Conservation (phyloP, 2,329 filamentous ascomycete species). For the Ophiocordyceps polyrhachis-furcata region DNA sequence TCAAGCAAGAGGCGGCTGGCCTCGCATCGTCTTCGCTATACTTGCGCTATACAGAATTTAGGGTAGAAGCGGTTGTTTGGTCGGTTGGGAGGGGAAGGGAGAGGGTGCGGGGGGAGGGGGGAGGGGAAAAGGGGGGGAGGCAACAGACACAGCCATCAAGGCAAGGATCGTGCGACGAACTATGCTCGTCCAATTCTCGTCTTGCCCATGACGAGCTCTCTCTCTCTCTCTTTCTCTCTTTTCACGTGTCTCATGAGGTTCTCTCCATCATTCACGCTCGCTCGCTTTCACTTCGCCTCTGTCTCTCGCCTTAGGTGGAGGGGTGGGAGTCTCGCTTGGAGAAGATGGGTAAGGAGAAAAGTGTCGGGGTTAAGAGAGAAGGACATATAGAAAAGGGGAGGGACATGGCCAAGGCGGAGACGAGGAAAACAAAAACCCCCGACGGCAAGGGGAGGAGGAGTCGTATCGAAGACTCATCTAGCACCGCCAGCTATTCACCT, state of each 20-base stretch:
- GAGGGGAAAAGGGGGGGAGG: too few species aligned
- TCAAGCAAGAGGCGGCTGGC: neutral
- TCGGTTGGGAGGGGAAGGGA: neutral
- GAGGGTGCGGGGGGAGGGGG: too few species aligned
- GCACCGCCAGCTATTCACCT: slow-evolving; percentile 1
- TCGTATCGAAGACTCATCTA: neutral
- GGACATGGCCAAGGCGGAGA: neutral
- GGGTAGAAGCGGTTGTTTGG: neutral
- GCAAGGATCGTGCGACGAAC: neutral
- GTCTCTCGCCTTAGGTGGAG: neutral
- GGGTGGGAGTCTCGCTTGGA: neutral
- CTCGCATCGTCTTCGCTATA: neutral
- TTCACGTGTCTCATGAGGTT: neutral
- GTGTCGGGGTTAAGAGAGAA: neutral
- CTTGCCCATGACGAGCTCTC: neutral
- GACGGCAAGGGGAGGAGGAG: neutral
- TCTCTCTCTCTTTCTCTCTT: neutral
- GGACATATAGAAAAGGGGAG: neutral
- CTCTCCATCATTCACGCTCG: neutral
- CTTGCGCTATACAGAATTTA: neutral
- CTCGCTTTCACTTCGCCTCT: neutral
- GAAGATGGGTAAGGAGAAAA: neutral
- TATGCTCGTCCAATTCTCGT: neutral
- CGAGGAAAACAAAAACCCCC: neutral
- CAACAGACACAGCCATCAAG: too few species aligned